A percentile compares a stretch with the other conserved stretches of the same genome.
These are phyloP conservation scores for Tylopilus balloui DNA, from an alignment of 768 basidiomycete species.

Conservation along the genomic window DNA sequence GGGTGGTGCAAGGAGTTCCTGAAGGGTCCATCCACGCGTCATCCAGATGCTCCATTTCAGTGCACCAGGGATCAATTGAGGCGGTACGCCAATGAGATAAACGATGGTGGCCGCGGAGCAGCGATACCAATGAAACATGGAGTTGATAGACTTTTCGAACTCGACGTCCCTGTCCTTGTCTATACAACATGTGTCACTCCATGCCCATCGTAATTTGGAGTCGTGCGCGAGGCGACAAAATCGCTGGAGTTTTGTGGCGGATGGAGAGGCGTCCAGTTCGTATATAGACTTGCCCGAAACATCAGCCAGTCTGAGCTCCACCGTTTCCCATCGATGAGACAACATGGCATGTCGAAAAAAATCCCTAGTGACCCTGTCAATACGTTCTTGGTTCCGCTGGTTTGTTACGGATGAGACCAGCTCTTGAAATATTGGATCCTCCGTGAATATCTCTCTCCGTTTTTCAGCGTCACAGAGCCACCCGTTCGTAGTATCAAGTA, in stretches of 20 bases:
- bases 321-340: conserved; percentile 19
- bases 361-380: background rate
- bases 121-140: conserved; percentile 23
- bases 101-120: conserved; percentile 17
- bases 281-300: conserved; percentile 12
- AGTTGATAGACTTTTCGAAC: conserved; percentile 16
- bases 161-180: conserved; percentile 18
- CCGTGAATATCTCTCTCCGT: conserved; percentile 8
- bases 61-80: conserved; percentile 6
- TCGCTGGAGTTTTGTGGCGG: conserved; percentile 11
- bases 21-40: conserved; percentile 22
- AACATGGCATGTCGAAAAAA: conserved; percentile 21
- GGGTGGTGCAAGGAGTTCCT: conserved; percentile 21
- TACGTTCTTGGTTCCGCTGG: background rate
- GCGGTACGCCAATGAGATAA: conserved; percentile 14
- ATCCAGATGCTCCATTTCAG: conserved; percentile 17
- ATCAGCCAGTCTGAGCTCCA: conserved; percentile 12
- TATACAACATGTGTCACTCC: conserved; percentile 25
- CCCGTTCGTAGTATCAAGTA: conserved; percentile 20
- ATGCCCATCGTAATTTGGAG: conserved; percentile 16
- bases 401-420: conserved; percentile 17
- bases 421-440: conserved; percentile 10
- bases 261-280: conserved; percentile 5
- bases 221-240: conserved; percentile 16
- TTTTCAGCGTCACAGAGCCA: conserved; percentile 15